A percentile compares a stretch with the other conserved stretches of the same genome.
phyloP scores from a whole-genome alignment of 129 eudicot species.

The Cynara cardunculus region DNA sequence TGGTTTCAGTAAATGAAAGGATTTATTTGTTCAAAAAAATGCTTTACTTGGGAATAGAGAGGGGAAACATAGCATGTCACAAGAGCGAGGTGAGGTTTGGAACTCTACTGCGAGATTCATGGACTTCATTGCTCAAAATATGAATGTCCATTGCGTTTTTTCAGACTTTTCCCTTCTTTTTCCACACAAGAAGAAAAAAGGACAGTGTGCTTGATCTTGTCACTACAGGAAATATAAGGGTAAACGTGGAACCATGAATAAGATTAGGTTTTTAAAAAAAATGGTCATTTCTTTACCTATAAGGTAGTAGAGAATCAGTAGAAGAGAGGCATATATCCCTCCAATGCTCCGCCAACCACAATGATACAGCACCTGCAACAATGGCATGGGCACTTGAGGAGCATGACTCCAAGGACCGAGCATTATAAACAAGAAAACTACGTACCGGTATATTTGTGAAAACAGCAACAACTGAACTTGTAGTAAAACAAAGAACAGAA shows the following conservation, averaged over 20 bases:
- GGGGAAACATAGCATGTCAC: too few relatives aligned
- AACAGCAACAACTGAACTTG: conserved; percentile 75
- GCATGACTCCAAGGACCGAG: not conserved
- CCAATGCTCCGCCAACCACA: conserved; percentile 56
- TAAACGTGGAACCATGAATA: not conserved
- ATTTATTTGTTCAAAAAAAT: not conserved
- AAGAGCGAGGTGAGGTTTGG: too few relatives aligned
- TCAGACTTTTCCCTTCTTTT: not conserved
- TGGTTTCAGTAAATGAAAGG: not conserved
- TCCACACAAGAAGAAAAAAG: not conserved
- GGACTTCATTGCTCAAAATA: not conserved
- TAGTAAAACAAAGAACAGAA: conserved; percentile 67
- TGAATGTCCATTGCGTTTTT: not conserved
- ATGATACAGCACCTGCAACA: conserved; percentile 75
- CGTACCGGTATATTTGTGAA: conserved; percentile 81
- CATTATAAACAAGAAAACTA: not conserved
- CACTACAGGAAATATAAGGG: not conserved
- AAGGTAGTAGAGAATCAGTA: conserved; percentile 67
- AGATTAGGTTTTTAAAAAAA: not conserved
- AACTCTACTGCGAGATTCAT: too few relatives aligned
- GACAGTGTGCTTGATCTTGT: too few relatives aligned
- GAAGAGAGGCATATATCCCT: conserved; percentile 55
- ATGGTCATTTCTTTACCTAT: conserved; percentile 52
- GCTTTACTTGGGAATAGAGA: too few relatives aligned
- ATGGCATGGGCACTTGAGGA: not conserved